Base-by-base conservation (phyloP, 2,329 filamentous ascomycete genomes). In the Aureobasidium pullulans region DNA sequence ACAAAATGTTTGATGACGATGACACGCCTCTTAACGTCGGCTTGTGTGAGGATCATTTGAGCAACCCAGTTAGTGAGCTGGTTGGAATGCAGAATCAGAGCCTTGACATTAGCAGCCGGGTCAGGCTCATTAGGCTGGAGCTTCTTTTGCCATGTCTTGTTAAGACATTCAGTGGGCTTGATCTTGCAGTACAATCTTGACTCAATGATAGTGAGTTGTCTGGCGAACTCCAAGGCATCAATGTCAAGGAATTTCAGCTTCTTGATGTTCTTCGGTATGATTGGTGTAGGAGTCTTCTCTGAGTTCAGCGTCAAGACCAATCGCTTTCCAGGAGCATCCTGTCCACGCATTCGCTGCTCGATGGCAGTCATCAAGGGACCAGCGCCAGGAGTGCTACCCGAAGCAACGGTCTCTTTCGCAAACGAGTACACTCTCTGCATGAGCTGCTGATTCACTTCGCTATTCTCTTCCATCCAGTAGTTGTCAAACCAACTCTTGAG, bases 61-160 rank as follows among this genome's bases (percentile, higher is more conserved):
- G 94, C 94, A 53, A 97, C 94, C 94, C 94, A 99, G 71, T 97
- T 99, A 6, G 94, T 99, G 79, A 99, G 86, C 73, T 97, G 93
- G 69, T 99, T 99, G 0, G 94, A 97, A 75, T 99, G 94, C 56
- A 97, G 79, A 75, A 99, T 99, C 63, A 99, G 81, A 9, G 91
- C 89, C 75, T 97, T 96, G 66, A 99, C 90, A 67, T 99, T 97
- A 0, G 90, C 84, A 9, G 94, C 92, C 36, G 92, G 89, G 68
- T 96, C 91, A 6, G 87, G 83, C 63, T 92, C 88, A 62, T 87
- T 87, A 36, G 92, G 88, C 8, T 78, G 82, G 61, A 95, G 80
- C 78, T 96, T 96, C 82, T 95, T 97, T 75, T 96, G 91, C 94
- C 94, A 99, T 5, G 92, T 96, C 80, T 99, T 99, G 76, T 96